Percentiles rank a stretch among this genome's conserved stretches.
Evolutionary conservation across 179 eudicot species (phyloP).

Genomic region (Amaranthus tricolor): DNA sequence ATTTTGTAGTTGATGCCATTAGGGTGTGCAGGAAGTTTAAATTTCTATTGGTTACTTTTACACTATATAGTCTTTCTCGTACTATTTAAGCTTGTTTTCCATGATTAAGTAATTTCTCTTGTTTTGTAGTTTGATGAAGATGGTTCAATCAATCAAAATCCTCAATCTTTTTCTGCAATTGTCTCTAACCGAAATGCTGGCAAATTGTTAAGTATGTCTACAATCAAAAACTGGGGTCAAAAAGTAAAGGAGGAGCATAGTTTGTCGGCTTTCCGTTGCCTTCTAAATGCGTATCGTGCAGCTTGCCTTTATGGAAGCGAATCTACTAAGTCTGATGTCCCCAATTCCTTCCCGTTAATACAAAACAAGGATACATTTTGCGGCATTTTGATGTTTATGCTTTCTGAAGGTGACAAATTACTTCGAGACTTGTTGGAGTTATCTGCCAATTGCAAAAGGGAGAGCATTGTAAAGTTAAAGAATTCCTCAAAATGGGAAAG

Average conservation of each 20-base stretch:
- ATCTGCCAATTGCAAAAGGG: constrained; percentile 55
- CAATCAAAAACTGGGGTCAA: constrained; percentile 53
- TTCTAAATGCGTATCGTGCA: constrained; percentile 72
- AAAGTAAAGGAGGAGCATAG: constrained; percentile 47
- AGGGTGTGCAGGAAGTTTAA: constrained; percentile 6
- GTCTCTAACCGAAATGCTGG: constrained; percentile 27
- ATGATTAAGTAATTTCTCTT: constrained; percentile 3
- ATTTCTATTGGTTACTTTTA: neutral
- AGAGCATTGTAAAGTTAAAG: constrained; percentile 51
- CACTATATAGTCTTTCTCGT: neutral
- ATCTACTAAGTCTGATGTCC: constrained; percentile 29
- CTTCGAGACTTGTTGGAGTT: constrained; percentile 56
- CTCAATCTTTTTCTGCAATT: constrained; percentile 30
- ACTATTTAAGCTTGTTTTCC: neutral
- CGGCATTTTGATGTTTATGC: constrained; percentile 57
- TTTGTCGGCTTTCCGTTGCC: constrained; percentile 52
- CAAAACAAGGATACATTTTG: constrained; percentile 56
- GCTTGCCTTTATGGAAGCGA: constrained; percentile 83
- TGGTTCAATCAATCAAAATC: constrained; percentile 33
- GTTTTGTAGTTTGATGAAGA: constrained; percentile 66
- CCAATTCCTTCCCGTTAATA: constrained; percentile 32
- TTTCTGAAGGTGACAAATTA: constrained; percentile 67
- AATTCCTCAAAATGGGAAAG: constrained; percentile 65
- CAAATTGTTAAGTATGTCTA: constrained; percentile 43
- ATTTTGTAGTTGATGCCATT: neutral